phyloP scores from a whole-genome alignment of 805 yeast genomes.

The Cyberlindnera xishuangbannaensis region DNA sequence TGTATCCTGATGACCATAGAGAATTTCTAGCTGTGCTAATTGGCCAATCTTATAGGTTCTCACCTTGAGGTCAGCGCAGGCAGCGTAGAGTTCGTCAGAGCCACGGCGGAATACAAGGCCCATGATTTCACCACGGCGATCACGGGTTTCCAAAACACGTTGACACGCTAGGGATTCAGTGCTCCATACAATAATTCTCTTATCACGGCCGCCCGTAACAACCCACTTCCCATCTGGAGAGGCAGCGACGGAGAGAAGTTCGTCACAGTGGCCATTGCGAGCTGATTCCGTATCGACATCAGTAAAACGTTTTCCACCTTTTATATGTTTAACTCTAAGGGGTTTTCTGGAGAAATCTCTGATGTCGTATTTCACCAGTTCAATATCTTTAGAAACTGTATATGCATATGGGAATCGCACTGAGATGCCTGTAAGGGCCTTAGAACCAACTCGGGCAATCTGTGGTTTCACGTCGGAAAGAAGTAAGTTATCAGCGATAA shows the following conservation, averaged over 20 bases:
- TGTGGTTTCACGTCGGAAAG: slow-evolving; percentile 34
- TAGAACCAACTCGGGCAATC: slow-evolving; percentile 55
- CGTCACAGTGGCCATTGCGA: slow-evolving; percentile 70
- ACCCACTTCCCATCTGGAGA: slow-evolving; percentile 84
- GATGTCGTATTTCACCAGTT: slow-evolving; percentile 75
- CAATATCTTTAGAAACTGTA: slow-evolving; percentile 78
- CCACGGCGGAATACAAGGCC: slow-evolving; percentile 73
- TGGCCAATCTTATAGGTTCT: slow-evolving; percentile 84
- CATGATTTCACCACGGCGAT: slow-evolving; percentile 64
- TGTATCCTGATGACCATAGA: slow-evolving; percentile 93
- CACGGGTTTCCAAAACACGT: slow-evolving; percentile 71
- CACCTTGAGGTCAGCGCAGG: slow-evolving; percentile 88
- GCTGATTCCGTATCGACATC: slow-evolving; percentile 40
- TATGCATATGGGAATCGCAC: slow-evolving; percentile 45
- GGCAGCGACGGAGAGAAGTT: slow-evolving; percentile 72
- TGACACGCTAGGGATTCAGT: slow-evolving; percentile 70
- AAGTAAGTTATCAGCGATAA: slow-evolving; percentile 46
- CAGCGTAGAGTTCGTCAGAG: slow-evolving; percentile 82
- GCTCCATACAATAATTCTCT: slow-evolving; percentile 80
- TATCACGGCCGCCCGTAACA: slow-evolving; percentile 88
- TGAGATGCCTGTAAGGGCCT: slow-evolving; percentile 44
- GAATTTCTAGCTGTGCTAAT: slow-evolving; percentile 80
- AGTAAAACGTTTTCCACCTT: slow-evolving; percentile 51
- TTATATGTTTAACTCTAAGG: slow-evolving; percentile 52
- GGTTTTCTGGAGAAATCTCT: slow-evolving; percentile 53